phyloP scores from a whole-genome alignment of 169 alveolate genomes.

The Plasmodium adleri region DNA sequence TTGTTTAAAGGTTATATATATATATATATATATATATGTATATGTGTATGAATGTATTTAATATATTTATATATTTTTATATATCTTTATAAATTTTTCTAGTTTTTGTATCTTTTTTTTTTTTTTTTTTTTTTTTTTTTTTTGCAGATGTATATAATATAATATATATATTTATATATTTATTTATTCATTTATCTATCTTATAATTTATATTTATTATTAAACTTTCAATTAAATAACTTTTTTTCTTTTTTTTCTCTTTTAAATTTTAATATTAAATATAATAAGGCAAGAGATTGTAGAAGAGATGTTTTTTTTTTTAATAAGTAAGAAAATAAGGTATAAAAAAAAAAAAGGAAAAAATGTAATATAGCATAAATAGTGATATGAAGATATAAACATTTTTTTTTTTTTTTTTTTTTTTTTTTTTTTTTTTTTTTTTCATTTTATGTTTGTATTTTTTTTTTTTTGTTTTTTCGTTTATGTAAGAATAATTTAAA shows the following conservation, averaged over 20 bases:
- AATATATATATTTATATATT: background rate
- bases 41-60: no score
- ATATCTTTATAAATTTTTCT: background rate
- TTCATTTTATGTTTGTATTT: no score
- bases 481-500: background rate
- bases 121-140: constrained; percentile 14
- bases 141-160: no score
- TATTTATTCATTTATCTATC: background rate
- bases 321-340: no score
- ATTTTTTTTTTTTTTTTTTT: no score
- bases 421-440: no score
- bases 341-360: no score
- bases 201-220: background rate
- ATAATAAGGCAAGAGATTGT: no score
- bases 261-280: no score
- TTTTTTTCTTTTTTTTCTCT: background rate
- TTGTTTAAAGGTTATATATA: background rate
- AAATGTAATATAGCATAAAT: no score
- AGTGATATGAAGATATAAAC: no score
- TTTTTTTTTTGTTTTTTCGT: constrained; percentile 1
- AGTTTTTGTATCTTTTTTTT: constrained; percentile 13
- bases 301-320: no score
- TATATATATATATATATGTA: constrained; percentile 9
- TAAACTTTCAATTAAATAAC: constrained; percentile 42
- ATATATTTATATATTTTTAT: background rate